Conservation (phyloP, 2,329 filamentous ascomycete species). For the Helotiales sp. region DNA sequence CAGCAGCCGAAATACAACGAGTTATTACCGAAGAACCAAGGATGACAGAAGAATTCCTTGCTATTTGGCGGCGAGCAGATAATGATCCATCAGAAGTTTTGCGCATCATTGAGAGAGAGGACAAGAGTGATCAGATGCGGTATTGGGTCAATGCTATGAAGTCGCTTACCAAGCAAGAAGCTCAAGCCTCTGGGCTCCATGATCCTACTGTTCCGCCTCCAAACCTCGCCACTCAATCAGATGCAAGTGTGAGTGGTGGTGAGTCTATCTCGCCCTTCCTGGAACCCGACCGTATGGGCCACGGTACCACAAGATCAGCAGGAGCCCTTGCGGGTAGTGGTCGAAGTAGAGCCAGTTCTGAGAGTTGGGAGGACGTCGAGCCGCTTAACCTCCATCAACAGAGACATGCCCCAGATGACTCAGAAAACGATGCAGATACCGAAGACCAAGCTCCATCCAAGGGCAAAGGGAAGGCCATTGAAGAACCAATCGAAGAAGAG, state of each 20-base stretch:
- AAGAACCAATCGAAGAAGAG: constrained; percentile 8
- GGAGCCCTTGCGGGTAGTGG: constrained; percentile 21
- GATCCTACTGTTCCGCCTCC: not conserved
- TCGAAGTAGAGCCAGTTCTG: constrained; percentile 32
- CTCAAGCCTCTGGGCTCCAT: not conserved
- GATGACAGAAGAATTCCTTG: constrained; percentile 51
- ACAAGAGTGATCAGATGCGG: constrained; percentile 60
- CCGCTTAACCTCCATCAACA: constrained; percentile 1
- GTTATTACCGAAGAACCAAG: constrained; percentile 37
- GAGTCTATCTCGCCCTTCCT: not conserved
- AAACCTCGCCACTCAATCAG: not conserved
- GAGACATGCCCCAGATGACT: not conserved
- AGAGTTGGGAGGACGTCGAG: constrained; percentile 37
- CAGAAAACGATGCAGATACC: not conserved
- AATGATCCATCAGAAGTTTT: constrained; percentile 64
- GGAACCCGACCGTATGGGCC: constrained; percentile 19
- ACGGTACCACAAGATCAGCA: not conserved
- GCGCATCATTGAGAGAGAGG: constrained; percentile 64
- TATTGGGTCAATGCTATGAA: constrained; percentile 63
- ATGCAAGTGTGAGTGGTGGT: not conserved
- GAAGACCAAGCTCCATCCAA: constrained; percentile 20
- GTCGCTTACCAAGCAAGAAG: constrained; percentile 18
- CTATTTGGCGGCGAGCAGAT: constrained; percentile 63
- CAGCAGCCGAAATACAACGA: constrained; percentile 40
- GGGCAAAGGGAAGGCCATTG: constrained; percentile 28